Conservation (phyloP, 2,329 filamentous ascomycete species). For the Orbilia brochopaga region DNA sequence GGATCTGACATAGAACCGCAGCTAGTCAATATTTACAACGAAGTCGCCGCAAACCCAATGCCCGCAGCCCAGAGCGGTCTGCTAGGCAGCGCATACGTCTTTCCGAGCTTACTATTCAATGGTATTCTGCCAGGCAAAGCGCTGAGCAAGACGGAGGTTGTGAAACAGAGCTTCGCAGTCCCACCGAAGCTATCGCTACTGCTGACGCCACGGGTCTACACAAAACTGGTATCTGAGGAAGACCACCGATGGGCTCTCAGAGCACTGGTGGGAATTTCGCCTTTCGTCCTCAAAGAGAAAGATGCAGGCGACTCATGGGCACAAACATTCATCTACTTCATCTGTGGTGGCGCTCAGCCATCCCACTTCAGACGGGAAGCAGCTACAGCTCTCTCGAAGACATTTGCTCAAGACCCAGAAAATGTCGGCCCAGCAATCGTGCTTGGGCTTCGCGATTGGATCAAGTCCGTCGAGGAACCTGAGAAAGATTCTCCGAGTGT, state of each 20-base stretch:
- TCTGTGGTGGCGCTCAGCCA: slow-evolving; percentile 69
- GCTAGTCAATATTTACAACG: slow-evolving; percentile 74
- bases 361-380: slow-evolving; percentile 70
- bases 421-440: slow-evolving; percentile 70
- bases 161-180: slow-evolving; percentile 70
- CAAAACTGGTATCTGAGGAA: slow-evolving; percentile 74
- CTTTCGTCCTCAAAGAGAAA: slow-evolving; percentile 63
- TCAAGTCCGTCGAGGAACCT: slow-evolving; percentile 69
- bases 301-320: slow-evolving; percentile 73
- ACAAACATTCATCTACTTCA: slow-evolving; percentile 79
- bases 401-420: slow-evolving; percentile 68
- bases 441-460: slow-evolving; percentile 79
- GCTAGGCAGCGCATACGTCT: slow-evolving; percentile 78
- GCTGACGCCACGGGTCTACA: slow-evolving; percentile 81
- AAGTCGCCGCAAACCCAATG: slow-evolving; percentile 77
- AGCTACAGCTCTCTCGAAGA: slow-evolving; percentile 66
- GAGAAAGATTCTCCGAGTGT: slow-evolving; percentile 78
- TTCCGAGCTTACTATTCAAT: slow-evolving; percentile 68
- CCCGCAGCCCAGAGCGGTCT: slow-evolving; percentile 80
- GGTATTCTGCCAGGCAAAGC: slow-evolving; percentile 58
- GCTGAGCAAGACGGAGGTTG: slow-evolving; percentile 68
- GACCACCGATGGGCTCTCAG: slow-evolving; percentile 79
- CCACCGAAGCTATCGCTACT: slow-evolving; percentile 88
- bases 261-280: slow-evolving; percentile 70
- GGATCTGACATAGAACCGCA: slow-evolving; percentile 64